Evolutionary conservation across 305 asterid genomes (phyloP).

Genomic region (Vinca major): DNA sequence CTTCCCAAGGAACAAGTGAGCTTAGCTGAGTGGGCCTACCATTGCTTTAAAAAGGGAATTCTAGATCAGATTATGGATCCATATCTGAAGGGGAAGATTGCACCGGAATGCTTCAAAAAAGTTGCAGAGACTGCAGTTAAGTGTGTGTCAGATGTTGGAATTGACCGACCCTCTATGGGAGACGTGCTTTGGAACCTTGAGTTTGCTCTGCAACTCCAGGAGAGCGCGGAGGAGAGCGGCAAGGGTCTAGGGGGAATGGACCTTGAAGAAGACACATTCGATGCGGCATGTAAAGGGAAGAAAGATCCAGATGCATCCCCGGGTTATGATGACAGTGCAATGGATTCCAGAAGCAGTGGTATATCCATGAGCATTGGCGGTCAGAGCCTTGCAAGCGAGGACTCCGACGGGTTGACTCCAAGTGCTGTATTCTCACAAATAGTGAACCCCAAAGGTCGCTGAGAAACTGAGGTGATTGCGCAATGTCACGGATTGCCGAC

Average conservation of each 20-base stretch:
- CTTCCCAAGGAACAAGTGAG: constrained; percentile 90
- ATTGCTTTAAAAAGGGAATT: constrained; percentile 67
- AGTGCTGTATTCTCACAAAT: constrained; percentile 96
- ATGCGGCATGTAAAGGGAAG: constrained; percentile 41
- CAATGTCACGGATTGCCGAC: background rate
- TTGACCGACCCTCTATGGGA: constrained; percentile 89
- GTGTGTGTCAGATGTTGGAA: constrained; percentile 73
- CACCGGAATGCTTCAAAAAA: constrained; percentile 83
- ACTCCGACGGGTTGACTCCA: constrained; percentile 86
- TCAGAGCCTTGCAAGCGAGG: constrained; percentile 84
- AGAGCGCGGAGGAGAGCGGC: constrained; percentile 87
- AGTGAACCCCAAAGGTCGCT: constrained; percentile 93
- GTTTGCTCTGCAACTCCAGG: constrained; percentile 84
- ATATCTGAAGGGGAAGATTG: constrained; percentile 77
- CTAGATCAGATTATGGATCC: constrained; percentile 78
- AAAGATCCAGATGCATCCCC: constrained; percentile 45
- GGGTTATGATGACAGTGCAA: constrained; percentile 53
- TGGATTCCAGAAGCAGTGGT: constrained; percentile 77
- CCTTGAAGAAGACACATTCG: constrained; percentile 37
- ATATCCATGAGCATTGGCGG: constrained; percentile 91
- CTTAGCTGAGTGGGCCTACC: constrained; percentile 88
- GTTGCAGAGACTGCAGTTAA: constrained; percentile 84
- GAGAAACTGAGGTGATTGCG: constrained; percentile 10
- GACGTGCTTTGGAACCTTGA: constrained; percentile 94
- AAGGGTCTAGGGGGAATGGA: constrained; percentile 47